Percentiles rank a stretch among this genome's conserved stretches.
These are phyloP conservation scores for Nissolia schottii DNA, from an alignment of 306 rosid genomes.

Conservation along the genomic window DNA sequence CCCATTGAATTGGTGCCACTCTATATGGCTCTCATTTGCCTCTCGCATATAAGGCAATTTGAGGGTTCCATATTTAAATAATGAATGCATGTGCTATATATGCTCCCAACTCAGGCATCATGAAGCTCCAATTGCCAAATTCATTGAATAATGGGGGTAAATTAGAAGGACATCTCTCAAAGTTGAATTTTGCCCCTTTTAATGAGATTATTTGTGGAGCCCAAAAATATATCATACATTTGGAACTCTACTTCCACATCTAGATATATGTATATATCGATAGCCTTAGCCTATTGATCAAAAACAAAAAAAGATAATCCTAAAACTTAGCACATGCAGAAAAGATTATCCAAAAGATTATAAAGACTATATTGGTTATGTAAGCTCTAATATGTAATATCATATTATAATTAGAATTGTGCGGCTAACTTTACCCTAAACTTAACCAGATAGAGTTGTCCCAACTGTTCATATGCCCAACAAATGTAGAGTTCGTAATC, in stretches of 20 bases:
- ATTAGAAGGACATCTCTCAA: neutral
- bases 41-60: neutral
- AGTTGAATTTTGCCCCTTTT: neutral
- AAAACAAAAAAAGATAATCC: no score
- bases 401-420: no score
- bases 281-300: no score
- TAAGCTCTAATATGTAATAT: no score
- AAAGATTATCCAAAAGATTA: no score
- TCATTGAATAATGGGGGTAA: neutral
- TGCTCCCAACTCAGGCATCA: neutral
- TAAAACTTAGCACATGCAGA: no score
- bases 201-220: neutral
- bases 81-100: neutral
- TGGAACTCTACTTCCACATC: no score
- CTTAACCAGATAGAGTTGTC: no score
- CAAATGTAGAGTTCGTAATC: neutral
- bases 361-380: no score
- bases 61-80: neutral
- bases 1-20: conserved; percentile 17
- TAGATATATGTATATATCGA: no score
- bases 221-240: neutral
- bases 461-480: no score
- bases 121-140: neutral
- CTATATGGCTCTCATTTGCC: conserved; percentile 10
- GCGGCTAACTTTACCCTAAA: neutral